A percentile compares a stretch with the other conserved stretches of the same genome.
Evolutionary conservation across 139 green algal species (phyloP).

Genomic region (Trebouxia sp.): DNA sequence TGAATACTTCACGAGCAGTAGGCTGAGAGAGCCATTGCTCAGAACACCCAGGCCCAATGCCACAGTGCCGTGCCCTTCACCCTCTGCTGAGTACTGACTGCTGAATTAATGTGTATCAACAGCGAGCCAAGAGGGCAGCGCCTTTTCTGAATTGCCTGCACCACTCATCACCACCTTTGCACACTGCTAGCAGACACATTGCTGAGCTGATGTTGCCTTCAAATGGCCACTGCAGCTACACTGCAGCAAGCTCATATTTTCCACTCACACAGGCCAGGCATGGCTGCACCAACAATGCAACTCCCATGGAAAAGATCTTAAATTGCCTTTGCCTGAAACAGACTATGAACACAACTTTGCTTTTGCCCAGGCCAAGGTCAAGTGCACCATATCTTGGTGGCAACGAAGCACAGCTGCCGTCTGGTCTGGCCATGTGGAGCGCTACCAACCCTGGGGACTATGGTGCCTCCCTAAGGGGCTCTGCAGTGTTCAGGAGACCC

Average conservation of each 20-base stretch:
- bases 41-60: too few relatives aligned
- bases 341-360: background rate
- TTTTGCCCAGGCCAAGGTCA: background rate
- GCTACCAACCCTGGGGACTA: constrained; percentile 24
- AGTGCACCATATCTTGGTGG: background rate
- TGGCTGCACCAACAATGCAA: background rate
- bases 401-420: background rate
- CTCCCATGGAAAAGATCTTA: background rate
- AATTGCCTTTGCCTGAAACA: background rate
- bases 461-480: constrained; percentile 3
- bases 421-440: background rate
- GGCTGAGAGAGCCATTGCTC: background rate
- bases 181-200: too few relatives aligned
- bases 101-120: too few relatives aligned
- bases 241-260: too few relatives aligned
- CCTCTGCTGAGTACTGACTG: too few relatives aligned
- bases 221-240: too few relatives aligned
- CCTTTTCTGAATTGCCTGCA: too few relatives aligned
- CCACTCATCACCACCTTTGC: too few relatives aligned
- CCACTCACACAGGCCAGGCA: background rate
- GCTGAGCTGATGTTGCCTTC: too few relatives aligned
- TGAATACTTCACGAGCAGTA: background rate
- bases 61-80: too few relatives aligned
- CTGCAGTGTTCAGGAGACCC: background rate
- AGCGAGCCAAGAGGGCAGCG: too few relatives aligned